Conservation (phyloP, 306 rosid species). For the Canavalia gladiata region DNA sequence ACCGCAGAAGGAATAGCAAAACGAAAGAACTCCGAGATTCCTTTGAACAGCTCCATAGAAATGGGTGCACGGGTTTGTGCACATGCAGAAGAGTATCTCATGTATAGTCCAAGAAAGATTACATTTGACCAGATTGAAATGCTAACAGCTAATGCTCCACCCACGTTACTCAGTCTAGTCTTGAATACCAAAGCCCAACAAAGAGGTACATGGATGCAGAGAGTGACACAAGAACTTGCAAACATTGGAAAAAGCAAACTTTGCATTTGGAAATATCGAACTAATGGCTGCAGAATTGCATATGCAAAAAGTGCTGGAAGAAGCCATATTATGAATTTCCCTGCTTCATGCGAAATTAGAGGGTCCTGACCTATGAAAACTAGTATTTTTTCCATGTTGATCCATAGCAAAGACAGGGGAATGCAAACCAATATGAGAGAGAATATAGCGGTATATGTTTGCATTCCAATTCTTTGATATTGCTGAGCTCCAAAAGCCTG, state of each 20-base stretch:
- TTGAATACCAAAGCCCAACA: conserved; percentile 88
- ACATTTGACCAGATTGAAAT: conserved; percentile 76
- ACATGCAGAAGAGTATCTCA: conserved; percentile 63
- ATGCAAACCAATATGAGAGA: conserved; percentile 65
- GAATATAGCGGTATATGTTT: conserved; percentile 67
- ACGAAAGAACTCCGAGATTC: conserved; percentile 67
- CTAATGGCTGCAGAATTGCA: conserved; percentile 70
- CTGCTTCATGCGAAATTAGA: conserved; percentile 75
- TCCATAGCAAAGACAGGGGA: conserved; percentile 69
- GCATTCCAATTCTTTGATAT: conserved; percentile 62
- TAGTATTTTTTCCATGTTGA: conserved; percentile 65
- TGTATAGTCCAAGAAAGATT: conserved; percentile 61
- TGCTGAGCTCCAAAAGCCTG: conserved; percentile 79
- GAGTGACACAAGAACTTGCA: conserved; percentile 54
- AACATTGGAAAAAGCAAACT: conserved; percentile 75
- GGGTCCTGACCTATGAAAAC: conserved; percentile 78
- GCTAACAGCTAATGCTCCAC: conserved; percentile 77
- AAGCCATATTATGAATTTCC: conserved; percentile 65
- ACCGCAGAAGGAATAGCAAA: conserved; percentile 78
- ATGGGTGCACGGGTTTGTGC: conserved; percentile 59
- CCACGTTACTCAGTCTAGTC: conserved; percentile 57
- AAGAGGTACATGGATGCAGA: conserved; percentile 63
- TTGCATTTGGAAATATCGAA: conserved; percentile 77
- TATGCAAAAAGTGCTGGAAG: conserved; percentile 77
- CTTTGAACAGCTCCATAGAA: conserved; percentile 64